These are phyloP conservation scores for Suillus plorans DNA, from an alignment of 768 basidiomycete species.

Conservation along the genomic window DNA sequence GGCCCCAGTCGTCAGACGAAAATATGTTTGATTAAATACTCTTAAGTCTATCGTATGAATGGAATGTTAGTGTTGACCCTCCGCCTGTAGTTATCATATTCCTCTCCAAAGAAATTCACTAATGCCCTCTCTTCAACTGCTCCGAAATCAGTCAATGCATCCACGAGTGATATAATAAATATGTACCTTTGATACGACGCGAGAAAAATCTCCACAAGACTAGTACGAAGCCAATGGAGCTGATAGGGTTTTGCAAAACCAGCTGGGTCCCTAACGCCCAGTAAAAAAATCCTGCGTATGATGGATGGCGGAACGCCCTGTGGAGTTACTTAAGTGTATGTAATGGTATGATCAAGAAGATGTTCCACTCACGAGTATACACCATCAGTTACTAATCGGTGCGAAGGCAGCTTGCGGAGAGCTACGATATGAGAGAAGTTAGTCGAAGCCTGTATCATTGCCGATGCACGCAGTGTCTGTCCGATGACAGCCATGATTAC, in stretches of 20 bases:
- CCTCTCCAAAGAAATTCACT: slow-evolving; percentile 85
- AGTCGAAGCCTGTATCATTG: slow-evolving; percentile 95
- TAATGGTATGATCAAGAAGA: not conserved
- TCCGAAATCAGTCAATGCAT: not conserved
- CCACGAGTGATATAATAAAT: slow-evolving; percentile 6
- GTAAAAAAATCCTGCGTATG: slow-evolving; percentile 96
- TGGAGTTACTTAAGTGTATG: slow-evolving; percentile 14
- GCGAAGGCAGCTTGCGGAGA: slow-evolving; percentile 66
- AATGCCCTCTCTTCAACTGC: slow-evolving; percentile 82
- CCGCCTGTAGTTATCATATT: slow-evolving; percentile 75
- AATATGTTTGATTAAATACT: not conserved
- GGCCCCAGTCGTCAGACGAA: not conserved
- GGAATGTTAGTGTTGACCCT: slow-evolving; percentile 88
- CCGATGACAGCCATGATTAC: slow-evolving; percentile 62
- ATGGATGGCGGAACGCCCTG: slow-evolving; percentile 91
- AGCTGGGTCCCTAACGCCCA: slow-evolving; percentile 97
- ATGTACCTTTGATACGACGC: slow-evolving; percentile 68
- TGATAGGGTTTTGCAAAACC: slow-evolving; percentile 82
- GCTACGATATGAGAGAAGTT: slow-evolving; percentile 94
- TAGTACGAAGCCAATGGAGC: slow-evolving; percentile 60
- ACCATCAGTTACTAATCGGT: slow-evolving; percentile 84
- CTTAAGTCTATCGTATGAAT: slow-evolving; percentile 58
- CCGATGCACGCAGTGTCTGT: slow-evolving; percentile 77
- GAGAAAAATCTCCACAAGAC: slow-evolving; percentile 89
- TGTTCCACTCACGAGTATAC: slow-evolving; percentile 71